Evolutionary conservation across 2,329 filamentous ascomycete genomes (phyloP).

Genomic region (Stachybotrys echinatus): DNA sequence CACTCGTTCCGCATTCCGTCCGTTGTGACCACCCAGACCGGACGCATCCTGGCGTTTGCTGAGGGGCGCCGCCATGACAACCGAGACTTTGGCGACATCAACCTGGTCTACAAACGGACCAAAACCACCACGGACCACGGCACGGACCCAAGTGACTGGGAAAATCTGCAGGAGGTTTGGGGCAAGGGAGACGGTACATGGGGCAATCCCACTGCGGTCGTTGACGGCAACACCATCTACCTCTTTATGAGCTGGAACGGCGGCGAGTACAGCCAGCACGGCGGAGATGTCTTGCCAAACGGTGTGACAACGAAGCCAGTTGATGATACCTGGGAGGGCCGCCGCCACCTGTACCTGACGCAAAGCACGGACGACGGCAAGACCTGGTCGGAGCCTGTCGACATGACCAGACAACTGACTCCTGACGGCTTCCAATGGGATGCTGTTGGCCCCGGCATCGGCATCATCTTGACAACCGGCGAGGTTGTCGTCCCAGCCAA

Average conservation of each 20-base stretch:
- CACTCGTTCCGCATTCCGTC: constrained; percentile 21
- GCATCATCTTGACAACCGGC: constrained; percentile 11
- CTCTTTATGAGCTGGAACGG: constrained; percentile 22
- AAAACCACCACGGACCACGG: constrained; percentile 15
- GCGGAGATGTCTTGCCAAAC: constrained; percentile 12
- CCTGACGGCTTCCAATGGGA: constrained; percentile 13
- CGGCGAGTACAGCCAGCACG: constrained; percentile 18
- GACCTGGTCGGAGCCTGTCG: constrained; percentile 15
- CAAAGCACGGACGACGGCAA: constrained; percentile 16
- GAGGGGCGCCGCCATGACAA: constrained; percentile 18
- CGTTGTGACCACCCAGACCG: constrained; percentile 15
- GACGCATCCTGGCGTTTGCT: constrained; percentile 19
- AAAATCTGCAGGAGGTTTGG: constrained; percentile 16
- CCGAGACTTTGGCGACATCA: constrained; percentile 20
- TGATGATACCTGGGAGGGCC: constrained; percentile 12
- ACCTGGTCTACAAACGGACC: constrained; percentile 21
- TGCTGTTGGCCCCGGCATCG: constrained; percentile 15
- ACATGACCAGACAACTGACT: constrained; percentile 13
- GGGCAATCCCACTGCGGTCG: constrained; percentile 23
- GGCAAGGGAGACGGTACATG: constrained; percentile 16
- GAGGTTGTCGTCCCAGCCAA: constrained; percentile 15
- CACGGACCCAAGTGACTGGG: constrained; percentile 15
- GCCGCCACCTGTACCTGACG: constrained; percentile 17
- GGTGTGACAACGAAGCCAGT: constrained; percentile 13
- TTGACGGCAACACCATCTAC: constrained; percentile 22